A percentile compares a stretch with the other conserved stretches of the same genome.
Conservation (phyloP, 176 grass and related monocot species). For the Phyllostachys edulis region DNA sequence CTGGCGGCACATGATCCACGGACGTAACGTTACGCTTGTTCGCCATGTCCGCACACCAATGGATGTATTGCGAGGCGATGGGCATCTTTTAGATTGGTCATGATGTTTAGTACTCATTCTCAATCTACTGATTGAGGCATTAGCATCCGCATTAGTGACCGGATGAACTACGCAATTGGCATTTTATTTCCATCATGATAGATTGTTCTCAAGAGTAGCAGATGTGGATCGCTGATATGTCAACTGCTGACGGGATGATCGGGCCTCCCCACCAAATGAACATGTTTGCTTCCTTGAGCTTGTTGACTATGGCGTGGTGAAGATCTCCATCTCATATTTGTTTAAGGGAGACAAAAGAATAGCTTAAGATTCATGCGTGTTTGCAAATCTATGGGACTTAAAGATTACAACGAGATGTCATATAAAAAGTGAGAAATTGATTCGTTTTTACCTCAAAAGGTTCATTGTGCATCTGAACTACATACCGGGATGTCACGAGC, state of each 20-base stretch:
- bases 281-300: constrained; percentile 61
- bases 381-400: background rate
- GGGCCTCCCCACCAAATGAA: constrained; percentile 75
- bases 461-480: constrained; percentile 49
- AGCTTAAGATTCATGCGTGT: background rate
- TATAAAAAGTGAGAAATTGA: background rate
- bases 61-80: constrained; percentile 59
- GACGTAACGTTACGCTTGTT: constrained; percentile 55
- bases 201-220: background rate
- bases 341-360: background rate
- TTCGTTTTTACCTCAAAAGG: constrained; percentile 45
- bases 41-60: constrained; percentile 78
- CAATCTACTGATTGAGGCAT: constrained; percentile 42
- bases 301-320: constrained; percentile 51
- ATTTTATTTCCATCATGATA: background rate
- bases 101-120: constrained; percentile 79
- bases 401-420: background rate
- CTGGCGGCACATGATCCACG: constrained; percentile 94
- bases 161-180: background rate
- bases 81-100: constrained; percentile 32
- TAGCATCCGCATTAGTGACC: background rate
- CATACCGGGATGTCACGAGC: constrained; percentile 57
- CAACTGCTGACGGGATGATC: constrained; percentile 77
- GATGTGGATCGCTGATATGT: background rate
- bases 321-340: constrained; percentile 54